Percentiles rank a stretch among this genome's conserved stretches.
phyloP scores from a whole-genome alignment of 345 rosid genomes.

The Angophora floribunda region DNA sequence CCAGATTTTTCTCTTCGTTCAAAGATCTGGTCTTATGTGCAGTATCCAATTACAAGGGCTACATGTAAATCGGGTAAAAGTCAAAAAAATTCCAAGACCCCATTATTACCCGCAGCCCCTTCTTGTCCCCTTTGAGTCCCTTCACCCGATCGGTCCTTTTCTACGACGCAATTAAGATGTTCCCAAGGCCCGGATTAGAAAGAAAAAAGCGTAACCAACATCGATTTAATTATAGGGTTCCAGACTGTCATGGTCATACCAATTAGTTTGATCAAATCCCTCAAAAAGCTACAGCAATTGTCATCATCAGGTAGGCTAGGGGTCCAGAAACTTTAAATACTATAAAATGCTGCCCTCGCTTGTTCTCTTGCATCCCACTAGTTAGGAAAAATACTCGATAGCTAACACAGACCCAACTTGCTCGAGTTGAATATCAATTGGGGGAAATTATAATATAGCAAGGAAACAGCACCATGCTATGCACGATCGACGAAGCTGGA shows the following conservation, averaged over 20 bases:
- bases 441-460: not conserved
- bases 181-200: not conserved
- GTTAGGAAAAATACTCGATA: not conserved
- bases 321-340: not conserved
- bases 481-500: conserved; percentile 6
- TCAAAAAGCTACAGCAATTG: not conserved
- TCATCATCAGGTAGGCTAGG: not conserved
- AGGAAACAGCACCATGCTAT: conserved; percentile 17
- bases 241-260: not conserved
- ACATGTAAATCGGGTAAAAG: not conserved
- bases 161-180: not conserved
- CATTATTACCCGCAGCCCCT: conserved; percentile 7
- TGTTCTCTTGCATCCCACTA: not conserved
- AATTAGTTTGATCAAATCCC: not conserved
- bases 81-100: not conserved
- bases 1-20: not conserved
- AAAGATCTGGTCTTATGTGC: not conserved
- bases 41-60: not conserved
- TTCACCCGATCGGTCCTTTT: not conserved
- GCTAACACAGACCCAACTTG: not conserved
- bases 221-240: not conserved
- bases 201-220: not conserved
- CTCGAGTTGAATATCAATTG: not conserved
- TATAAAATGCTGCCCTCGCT: not conserved
- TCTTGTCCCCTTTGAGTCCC: conserved; percentile 1